Percentiles rank a stretch among this genome's conserved stretches.
phyloP scores from a whole-genome alignment of 1,139 yeast species.

The Blastobotrys apis region DNA sequence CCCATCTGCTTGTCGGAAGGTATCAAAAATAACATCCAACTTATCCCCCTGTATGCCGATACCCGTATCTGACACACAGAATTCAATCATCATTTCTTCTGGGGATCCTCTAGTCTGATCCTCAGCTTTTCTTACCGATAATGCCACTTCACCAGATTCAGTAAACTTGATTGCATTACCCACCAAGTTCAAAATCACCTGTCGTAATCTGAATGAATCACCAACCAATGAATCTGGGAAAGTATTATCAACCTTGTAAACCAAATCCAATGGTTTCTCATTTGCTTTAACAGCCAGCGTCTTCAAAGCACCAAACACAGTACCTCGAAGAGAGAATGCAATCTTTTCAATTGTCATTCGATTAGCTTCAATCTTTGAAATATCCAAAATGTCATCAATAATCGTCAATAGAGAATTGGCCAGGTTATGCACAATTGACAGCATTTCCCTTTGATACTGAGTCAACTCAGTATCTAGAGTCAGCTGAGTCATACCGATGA shows the following conservation, averaged over 20 bases:
- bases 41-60: constrained; percentile 83
- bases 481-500: constrained; percentile 86
- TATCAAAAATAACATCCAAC: constrained; percentile 76
- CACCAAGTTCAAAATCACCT: constrained; percentile 75
- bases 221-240: constrained; percentile 85
- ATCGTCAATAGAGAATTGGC: constrained; percentile 81
- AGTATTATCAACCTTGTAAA: constrained; percentile 77
- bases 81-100: constrained; percentile 65
- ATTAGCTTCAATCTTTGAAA: constrained; percentile 87
- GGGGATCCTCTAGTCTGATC: constrained; percentile 39
- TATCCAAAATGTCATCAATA: constrained; percentile 84
- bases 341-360: constrained; percentile 89
- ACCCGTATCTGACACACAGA: constrained; percentile 86
- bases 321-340: constrained; percentile 77
- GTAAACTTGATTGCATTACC: constrained; percentile 89
- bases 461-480: constrained; percentile 82
- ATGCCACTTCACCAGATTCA: constrained; percentile 65
- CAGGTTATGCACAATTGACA: constrained; percentile 77
- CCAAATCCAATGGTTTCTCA: constrained; percentile 73
- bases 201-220: constrained; percentile 80
- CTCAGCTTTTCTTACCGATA: constrained; percentile 41
- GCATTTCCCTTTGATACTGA: constrained; percentile 86
- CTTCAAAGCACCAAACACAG: constrained; percentile 83
- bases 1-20: constrained; percentile 90
- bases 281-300: constrained; percentile 85